Base-by-base conservation (phyloP, 768 basidiomycete genomes). In the Collybia sp. region DNA sequence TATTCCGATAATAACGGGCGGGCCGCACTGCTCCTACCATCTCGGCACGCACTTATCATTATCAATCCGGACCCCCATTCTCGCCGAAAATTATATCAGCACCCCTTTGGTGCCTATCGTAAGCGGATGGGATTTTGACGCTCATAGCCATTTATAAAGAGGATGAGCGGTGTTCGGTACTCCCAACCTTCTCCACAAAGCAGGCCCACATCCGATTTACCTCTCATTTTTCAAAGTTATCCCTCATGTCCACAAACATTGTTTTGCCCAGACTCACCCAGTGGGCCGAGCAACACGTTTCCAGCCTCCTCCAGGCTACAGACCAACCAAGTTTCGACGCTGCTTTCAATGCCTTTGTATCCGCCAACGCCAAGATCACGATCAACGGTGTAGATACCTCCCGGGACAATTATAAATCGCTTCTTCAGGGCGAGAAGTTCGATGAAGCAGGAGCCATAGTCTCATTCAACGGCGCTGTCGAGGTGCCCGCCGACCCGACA, bases 331-430 rank as follows among this genome's bases (percentile, higher is more conserved):
- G 57, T 13, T 72, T 76, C 47, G 47, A 66, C 40, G 30, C 48
- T 15, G 64, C 68, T 0, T 73, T 77, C 57, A 66, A 76, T 31
- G 55, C 47, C 1, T 71, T 73, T 48, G 56, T 79, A 47, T 63
- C 70, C 6, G 25, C 57, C 32, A 17, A 69, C 12, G 66, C 61
- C 20, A 55, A 49, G 1, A 58, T 76, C 45, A 64, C 59, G 2
- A 56, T 77, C 45, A 79, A 79, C 49, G 75, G 71, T 13, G 57
- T 61, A 18, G 25, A 57, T 12, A 19, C 69, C 31, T 61, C 68
- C 18, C 70, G 70, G 17, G 64, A 64, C 0, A 61, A 66, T 17
- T 77, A 75, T 60, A 65, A 69, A 53, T 35, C 58, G 41, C 60
- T 63, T 41, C 51, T 77, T 30, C 64, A 57, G 37, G 54, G 53